Evolutionary conservation across 352 stramenopile species (phyloP), one percentile per base, ranked within the genome.

Genomic region (Blastocystis sp.): DNA sequence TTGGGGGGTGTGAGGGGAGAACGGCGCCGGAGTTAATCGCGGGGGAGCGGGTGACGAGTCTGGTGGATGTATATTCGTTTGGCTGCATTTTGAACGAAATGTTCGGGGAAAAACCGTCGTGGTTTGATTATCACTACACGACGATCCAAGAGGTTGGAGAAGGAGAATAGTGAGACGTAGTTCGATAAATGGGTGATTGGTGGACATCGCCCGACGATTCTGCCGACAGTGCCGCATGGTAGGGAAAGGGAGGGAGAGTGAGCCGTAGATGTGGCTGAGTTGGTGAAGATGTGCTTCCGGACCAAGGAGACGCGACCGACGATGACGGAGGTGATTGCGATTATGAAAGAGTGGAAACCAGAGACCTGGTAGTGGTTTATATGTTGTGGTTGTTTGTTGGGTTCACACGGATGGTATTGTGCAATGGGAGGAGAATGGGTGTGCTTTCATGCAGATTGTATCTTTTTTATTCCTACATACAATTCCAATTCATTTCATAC

Each of bases 31-130:
- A 72, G 32, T 44, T 72, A 32, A 36, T 72, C 6, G 40, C 14
- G n/a, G 24, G 42, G 2, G 32, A 72, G 18, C 27, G 9, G 14
- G 24, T 42, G 6, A 72, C 61, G 61, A 49, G 8, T 36, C 29
- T 49, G 32, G 61, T 72, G 27, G 61, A 72, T 21, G 61, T 72
- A 21, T 72, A 72, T 44, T 72, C 61, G 61, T 72, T 72, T 44
- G 61, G 61, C 1, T 72, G 61, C 42, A 72, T 72, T 44, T 44
- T 72, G 29, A 44, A 72, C 32, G 61, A 72, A 44, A 44, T 72
- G 4, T 8, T 72, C n/a, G 40, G 61, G n/a, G 61, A 48, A 44
- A 42, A 46, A 21, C 40, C 36, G 61, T 72, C n/a, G n/a, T 72
- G 61, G 61, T 51, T 27, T 46, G 29, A 44, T 4, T 36, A 36